These are phyloP conservation scores for Aspergillus piperis DNA, from an alignment of 2,329 filamentous ascomycete species.

Conservation along the genomic window DNA sequence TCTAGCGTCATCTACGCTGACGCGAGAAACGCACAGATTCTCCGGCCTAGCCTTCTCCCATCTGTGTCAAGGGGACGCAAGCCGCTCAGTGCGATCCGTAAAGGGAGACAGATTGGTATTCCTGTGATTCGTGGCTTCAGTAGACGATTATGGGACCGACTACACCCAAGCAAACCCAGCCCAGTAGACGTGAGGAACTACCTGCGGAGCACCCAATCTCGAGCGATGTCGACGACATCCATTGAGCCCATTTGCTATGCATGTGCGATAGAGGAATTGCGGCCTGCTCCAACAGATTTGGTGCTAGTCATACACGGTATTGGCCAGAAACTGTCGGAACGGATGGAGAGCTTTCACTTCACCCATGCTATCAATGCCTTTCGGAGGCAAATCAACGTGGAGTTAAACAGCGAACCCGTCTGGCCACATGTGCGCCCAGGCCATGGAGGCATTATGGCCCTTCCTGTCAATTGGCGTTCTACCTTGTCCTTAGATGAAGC, in stretches of 20 bases:
- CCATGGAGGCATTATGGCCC: conserved; percentile 88
- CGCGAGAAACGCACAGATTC: conserved; percentile 72
- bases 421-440: conserved; percentile 71
- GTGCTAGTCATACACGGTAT: conserved; percentile 93
- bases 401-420: conserved; percentile 73
- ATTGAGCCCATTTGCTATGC: conserved; percentile 48
- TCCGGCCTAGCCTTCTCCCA: conserved; percentile 82
- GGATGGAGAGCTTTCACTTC: conserved; percentile 95
- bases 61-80: conserved; percentile 81
- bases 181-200: conserved; percentile 46
- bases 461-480: conserved; percentile 93
- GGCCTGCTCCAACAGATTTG: conserved; percentile 77
- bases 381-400: conserved; percentile 79
- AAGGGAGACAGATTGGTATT: conserved; percentile 78
- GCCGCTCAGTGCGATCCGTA: conserved; percentile 81
- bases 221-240: conserved; percentile 25
- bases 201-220: conserved; percentile 42
- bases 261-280: conserved; percentile 64
- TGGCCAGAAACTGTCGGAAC: conserved; percentile 91
- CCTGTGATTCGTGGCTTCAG: conserved; percentile 90
- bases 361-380: conserved; percentile 94
- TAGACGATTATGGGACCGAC: conserved; percentile 70
- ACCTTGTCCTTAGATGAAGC: conserved; percentile 85
- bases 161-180: conserved; percentile 59
- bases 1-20: conserved; percentile 89